Base-by-base conservation (phyloP, 106 monocot species). In the Allium cepa region DNA sequence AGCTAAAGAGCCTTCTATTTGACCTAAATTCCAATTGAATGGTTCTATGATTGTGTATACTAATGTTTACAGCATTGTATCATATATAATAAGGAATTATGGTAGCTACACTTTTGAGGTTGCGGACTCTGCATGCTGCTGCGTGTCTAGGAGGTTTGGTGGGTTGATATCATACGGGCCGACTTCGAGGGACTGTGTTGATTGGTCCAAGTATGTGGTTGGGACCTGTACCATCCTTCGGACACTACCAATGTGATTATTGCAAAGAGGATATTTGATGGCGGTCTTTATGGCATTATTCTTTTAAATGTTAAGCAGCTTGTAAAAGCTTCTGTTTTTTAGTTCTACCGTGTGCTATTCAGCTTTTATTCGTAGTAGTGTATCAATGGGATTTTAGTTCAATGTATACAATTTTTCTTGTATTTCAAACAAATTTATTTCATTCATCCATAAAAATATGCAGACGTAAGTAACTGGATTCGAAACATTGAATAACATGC, bases 211-310 rank as follows among this genome's bases (percentile, higher is more conserved):
- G 69, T 87, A 84, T 57, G 81, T 91, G 7, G 84, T 66, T 91
- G 87, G 91, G 91, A 92, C 47, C 79, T 87, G 9, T 92, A 80
- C 62, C 87, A 92, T 71, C 91, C 87, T 17, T 75, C 84, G 16
- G 87, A 92, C 10, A 78, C 84, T 16, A 53, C 87, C 26, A 92
- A 92, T 74, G 26, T 57, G 55, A 49, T 85, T 50, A 73, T 84
- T 17, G 76, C 84, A 3, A 69, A 59, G 53, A 61, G 70, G 56
- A 46, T 87, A 53, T 70, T 85, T 3, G 77, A 87, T 72, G 87
- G 84, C 1, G 64, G 65, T 17, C 18, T 49, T 13, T 53, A 60
- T 55, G 73, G 78, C 26, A 73, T 82, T 50, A 87, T 22, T 17
- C 91, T 87, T 7, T 76, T 74, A 26, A 92, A 82, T 57, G 53